Evolutionary conservation across 202 grass and related monocot genomes (phyloP).

Genomic region (Cymbopogon flexuosus): DNA sequence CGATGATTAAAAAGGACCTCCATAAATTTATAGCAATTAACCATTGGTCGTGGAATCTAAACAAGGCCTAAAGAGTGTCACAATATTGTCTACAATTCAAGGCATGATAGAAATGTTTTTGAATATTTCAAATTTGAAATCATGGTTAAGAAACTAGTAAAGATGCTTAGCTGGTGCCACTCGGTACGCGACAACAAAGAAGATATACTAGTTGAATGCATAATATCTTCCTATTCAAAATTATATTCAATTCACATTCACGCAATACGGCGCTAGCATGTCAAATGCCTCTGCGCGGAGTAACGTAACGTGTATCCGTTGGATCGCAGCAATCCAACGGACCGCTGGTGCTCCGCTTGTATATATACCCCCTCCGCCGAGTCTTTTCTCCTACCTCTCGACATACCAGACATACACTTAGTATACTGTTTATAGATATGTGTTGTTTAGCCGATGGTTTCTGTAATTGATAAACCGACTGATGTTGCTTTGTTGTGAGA

Average conservation of each 20-base stretch:
- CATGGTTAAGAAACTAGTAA: too few relatives aligned
- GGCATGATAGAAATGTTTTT: background rate
- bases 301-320: background rate
- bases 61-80: background rate
- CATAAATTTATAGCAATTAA: background rate
- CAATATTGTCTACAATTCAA: background rate
- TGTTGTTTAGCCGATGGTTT: too few relatives aligned
- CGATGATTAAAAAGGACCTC: background rate
- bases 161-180: background rate
- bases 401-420: background rate
- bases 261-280: rapidly evolving
- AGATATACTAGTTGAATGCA: background rate
- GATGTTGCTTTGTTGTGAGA: too few relatives aligned
- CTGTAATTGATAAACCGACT: too few relatives aligned
- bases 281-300: background rate
- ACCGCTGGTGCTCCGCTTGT: rapidly evolving
- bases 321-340: background rate
- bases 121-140: background rate
- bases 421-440: background rate
- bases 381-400: background rate
- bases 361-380: background rate
- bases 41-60: background rate
- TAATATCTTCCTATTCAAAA: background rate
- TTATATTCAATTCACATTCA: background rate
- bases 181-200: background rate